Evolutionary conservation across 352 stramenopile species (phyloP), one percentile per base, ranked within the genome.

Genomic region (Pythium oligandrum): DNA sequence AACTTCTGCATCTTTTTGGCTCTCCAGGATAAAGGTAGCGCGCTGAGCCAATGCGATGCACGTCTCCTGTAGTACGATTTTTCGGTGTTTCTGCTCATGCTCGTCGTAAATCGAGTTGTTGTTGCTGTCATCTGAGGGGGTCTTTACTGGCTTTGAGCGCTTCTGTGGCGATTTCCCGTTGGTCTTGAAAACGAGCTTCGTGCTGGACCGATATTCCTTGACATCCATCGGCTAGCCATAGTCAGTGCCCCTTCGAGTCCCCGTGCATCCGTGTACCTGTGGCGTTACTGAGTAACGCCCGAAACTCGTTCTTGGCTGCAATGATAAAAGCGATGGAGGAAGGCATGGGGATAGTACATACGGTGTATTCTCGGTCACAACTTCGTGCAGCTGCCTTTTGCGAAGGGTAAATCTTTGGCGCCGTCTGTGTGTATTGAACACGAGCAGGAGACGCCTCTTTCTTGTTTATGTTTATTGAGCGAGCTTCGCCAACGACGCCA

Each of bases 401-500:
- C 17, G 17, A 26, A 26, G 17, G 17, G 17, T 26, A 26, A 26
- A 26, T 26, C 17, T 26, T 26, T 26, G 17, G 17, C 17, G 17
- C 17, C 17, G 17, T 26, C 17, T 26, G 17, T 26, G 17, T 26
- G 17, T 26, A 26, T 26, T 26, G 17, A 26, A 26, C 17, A 26
- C 17, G 17, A 26, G 17, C 17, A 26, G 17, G 17, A 26, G 17
- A 26, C 17, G 17, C 17, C 17, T 26, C 17, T 26, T 26, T 26
- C 17, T 26, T 26, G 17, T 26, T 26, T 66, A 61, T 31, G 50
- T 7, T 86, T 84, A 90, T 71, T 92, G 79, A 39, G 75, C 80
- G 49, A 94, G 72, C 72, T 95, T 95, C 10, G 83, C 85, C 52
- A 95, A 65, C 55, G 75, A 82, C 35, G 78, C 78, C 48, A 93